These are phyloP conservation scores for Herpotrichia juniperi DNA, from an alignment of 2,329 filamentous ascomycete genomes.

Conservation along the genomic window DNA sequence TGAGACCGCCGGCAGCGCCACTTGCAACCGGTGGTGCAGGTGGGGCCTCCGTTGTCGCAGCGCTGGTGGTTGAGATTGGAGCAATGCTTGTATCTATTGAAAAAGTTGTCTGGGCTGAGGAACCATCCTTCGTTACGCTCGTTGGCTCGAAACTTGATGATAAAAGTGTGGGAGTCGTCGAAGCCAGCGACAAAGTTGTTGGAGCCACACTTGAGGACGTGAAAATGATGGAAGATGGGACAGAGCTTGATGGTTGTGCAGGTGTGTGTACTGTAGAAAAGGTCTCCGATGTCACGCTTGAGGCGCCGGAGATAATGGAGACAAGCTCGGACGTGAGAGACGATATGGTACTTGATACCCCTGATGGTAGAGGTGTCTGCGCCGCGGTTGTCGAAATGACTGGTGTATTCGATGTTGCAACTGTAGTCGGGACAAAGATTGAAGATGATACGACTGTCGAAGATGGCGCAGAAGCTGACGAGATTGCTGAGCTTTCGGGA, in stretches of 20 bases:
- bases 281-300: constrained; percentile 9
- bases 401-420: neutral
- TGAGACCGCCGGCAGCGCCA: constrained; percentile 14
- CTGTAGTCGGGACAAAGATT: neutral
- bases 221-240: neutral
- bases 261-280: constrained; percentile 4
- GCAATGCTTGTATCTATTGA: neutral
- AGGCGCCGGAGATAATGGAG: constrained; percentile 5
- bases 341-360: constrained; percentile 5
- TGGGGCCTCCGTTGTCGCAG: constrained; percentile 26
- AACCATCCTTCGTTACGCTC: constrained; percentile 13
- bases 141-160: constrained; percentile 5
- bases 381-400: neutral
- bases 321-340: constrained; percentile 6
- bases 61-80: constrained; percentile 5
- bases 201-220: constrained; percentile 1
- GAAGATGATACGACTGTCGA: neutral
- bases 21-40: constrained; percentile 36
- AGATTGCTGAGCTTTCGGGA: constrained; percentile 5
- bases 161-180: neutral
- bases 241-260: neutral
- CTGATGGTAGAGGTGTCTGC: constrained; percentile 1
- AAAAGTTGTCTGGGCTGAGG: constrained; percentile 19
- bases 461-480: neutral
- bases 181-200: neutral